These are phyloP conservation scores for Dentiscutata heterogama DNA, from an alignment of 371 early-diverging fungal species.

Conservation along the genomic window DNA sequence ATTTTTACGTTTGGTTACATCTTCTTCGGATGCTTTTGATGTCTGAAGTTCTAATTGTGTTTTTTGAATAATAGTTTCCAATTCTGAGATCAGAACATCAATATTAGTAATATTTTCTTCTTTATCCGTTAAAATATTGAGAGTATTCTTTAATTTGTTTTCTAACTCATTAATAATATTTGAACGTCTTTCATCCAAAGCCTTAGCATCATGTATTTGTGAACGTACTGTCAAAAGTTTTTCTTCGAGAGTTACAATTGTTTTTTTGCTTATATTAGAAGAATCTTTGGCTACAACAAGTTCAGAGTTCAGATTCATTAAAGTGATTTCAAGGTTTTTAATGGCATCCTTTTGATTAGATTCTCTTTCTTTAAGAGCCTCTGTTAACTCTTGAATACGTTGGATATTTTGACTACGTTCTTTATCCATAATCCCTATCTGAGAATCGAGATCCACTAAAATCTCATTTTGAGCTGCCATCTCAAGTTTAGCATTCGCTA, in stretches of 20 bases:
- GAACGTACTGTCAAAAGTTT: neutral
- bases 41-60: constrained; percentile 30
- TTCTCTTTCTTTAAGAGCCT: constrained; percentile 28
- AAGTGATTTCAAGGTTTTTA: neutral
- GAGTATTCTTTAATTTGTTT: constrained; percentile 15
- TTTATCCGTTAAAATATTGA: neutral
- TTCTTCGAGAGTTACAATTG: constrained; percentile 5
- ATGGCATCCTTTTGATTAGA: neutral
- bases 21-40: constrained; percentile 3
- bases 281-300: neutral
- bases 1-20: neutral
- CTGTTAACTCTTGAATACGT: constrained; percentile 2
- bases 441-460: neutral
- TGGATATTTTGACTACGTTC: constrained; percentile 1
- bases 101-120: neutral
- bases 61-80: constrained; percentile 12
- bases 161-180: constrained; percentile 34
- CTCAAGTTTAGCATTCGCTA: constrained; percentile 24
- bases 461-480: constrained; percentile 29
- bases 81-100: constrained; percentile 12
- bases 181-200: constrained; percentile 2
- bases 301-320: neutral
- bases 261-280: neutral
- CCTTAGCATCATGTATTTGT: constrained; percentile 15
- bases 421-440: constrained; percentile 16